Conservation (phyloP, 2,329 filamentous ascomycete species). For the Harringtonia lauricola region DNA sequence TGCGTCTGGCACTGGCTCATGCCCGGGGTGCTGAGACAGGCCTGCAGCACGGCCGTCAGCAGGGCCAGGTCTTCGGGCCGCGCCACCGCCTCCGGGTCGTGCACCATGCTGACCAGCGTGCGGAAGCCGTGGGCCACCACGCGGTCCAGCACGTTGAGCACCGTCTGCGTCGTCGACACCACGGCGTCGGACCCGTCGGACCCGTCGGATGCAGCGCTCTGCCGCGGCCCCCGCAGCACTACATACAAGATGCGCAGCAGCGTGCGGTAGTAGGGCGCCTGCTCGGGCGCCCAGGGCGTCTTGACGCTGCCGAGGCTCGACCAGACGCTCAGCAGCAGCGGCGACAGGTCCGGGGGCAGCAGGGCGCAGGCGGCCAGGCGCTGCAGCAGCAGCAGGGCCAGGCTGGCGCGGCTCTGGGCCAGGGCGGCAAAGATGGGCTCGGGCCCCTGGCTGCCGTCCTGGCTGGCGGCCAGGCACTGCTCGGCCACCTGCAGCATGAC, state of each 20-base stretch:
- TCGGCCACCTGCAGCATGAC: constrained; percentile 60
- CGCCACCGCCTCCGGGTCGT: constrained; percentile 56
- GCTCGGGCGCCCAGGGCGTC: constrained; percentile 39
- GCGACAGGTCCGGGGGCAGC: constrained; percentile 37
- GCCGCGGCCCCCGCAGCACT: constrained; percentile 44
- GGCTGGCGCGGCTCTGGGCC: constrained; percentile 63
- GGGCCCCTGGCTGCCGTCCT: constrained; percentile 47
- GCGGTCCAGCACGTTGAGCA: constrained; percentile 70
- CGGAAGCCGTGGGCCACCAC: constrained; percentile 77
- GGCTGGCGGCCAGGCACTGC: constrained; percentile 71
- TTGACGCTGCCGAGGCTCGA: constrained; percentile 42
- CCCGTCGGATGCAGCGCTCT: background rate
- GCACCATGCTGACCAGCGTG: constrained; percentile 68
- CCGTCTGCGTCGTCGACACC: constrained; percentile 42
- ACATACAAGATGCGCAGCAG: constrained; percentile 80
- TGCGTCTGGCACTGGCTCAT: constrained; percentile 58
- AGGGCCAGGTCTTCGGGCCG: constrained; percentile 75
- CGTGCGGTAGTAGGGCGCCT: constrained; percentile 65
- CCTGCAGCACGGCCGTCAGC: constrained; percentile 79
- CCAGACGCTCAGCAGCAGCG: constrained; percentile 39
- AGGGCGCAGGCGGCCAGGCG: constrained; percentile 53
- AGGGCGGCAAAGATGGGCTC: constrained; percentile 75
- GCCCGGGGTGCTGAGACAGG: constrained; percentile 66
- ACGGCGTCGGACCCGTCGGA: constrained; percentile 20
- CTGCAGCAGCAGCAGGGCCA: constrained; percentile 75